Conservation (phyloP, 2,329 filamentous ascomycete genomes). For the Aspergillus alliaceus region DNA sequence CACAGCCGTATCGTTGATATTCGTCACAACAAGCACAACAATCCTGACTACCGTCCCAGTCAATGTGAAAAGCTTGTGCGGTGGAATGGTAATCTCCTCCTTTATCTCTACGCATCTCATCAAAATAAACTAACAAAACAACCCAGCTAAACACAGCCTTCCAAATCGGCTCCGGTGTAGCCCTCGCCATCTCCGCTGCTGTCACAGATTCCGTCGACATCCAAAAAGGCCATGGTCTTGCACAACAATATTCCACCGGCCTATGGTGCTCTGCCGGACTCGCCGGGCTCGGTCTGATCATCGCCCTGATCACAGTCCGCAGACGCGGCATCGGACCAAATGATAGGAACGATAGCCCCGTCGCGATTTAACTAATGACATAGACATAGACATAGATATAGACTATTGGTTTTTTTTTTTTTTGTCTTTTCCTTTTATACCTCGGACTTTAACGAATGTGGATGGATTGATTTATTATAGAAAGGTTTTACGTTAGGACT, state of each 20-base stretch:
- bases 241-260: constrained; percentile 41
- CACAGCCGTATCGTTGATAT: constrained; percentile 42
- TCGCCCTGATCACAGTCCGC: constrained; percentile 7
- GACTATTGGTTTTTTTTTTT: not conserved
- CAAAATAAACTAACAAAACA: constrained; percentile 2
- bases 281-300: constrained; percentile 35
- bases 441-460: too few species aligned
- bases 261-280: constrained; percentile 45
- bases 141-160: constrained; percentile 43
- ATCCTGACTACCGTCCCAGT: constrained; percentile 42
- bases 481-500: too few species aligned
- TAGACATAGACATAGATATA: not conserved
- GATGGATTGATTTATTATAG: too few species aligned
- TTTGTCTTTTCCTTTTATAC: too few species aligned
- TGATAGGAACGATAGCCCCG: constrained; percentile 5
- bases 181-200: constrained; percentile 41
- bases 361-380: constrained; percentile 4
- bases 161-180: constrained; percentile 44
- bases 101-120: rapidly evolving
- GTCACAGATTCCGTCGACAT: constrained; percentile 41
- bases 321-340: constrained; percentile 8
- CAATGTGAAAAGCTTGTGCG: constrained; percentile 43
- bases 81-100: constrained; percentile 34
- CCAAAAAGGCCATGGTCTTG: constrained; percentile 32
- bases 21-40: constrained; percentile 44